Conservation (phyloP, 805 yeast genomes). For the Clavispora vitiphila region DNA sequence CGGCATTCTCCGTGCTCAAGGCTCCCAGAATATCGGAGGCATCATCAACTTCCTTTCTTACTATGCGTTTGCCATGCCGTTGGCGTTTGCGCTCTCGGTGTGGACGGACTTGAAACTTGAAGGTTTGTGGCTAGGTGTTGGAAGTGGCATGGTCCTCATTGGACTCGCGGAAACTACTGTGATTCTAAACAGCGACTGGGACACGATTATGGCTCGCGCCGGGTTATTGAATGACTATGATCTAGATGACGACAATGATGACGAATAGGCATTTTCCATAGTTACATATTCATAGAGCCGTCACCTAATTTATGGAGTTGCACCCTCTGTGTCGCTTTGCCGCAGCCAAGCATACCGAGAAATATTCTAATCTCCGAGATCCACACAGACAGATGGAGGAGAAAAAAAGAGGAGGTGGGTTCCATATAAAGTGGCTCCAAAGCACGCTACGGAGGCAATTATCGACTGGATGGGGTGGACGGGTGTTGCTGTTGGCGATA, state of each 20-base stretch:
- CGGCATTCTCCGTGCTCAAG: conserved; percentile 73
- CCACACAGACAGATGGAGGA: too few relatives aligned
- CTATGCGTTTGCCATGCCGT: conserved; percentile 66
- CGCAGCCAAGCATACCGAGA: too few relatives aligned
- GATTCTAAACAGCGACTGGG: conserved; percentile 52
- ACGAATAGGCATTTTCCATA: neutral
- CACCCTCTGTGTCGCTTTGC: too few relatives aligned
- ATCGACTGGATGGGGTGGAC: too few relatives aligned
- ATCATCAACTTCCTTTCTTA: conserved; percentile 63
- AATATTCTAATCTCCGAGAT: too few relatives aligned
- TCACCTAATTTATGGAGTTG: too few relatives aligned
- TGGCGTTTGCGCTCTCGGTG: conserved; percentile 53
- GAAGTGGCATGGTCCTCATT: conserved; percentile 54
- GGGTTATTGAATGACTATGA: conserved; percentile 16
- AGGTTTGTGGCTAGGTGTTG: conserved; percentile 76
- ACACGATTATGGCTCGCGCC: conserved; percentile 34
- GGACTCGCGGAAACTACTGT: conserved; percentile 45
- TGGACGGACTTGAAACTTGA: conserved; percentile 40
- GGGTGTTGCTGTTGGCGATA: too few relatives aligned
- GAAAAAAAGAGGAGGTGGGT: too few relatives aligned
- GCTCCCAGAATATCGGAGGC: conserved; percentile 71
- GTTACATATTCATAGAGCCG: too few relatives aligned
- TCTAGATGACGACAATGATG: neutral
- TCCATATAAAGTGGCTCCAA: too few relatives aligned
- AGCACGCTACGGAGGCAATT: too few relatives aligned